Conservation (phyloP, 2,329 filamentous ascomycete species). For the Aspergillus awamori region DNA sequence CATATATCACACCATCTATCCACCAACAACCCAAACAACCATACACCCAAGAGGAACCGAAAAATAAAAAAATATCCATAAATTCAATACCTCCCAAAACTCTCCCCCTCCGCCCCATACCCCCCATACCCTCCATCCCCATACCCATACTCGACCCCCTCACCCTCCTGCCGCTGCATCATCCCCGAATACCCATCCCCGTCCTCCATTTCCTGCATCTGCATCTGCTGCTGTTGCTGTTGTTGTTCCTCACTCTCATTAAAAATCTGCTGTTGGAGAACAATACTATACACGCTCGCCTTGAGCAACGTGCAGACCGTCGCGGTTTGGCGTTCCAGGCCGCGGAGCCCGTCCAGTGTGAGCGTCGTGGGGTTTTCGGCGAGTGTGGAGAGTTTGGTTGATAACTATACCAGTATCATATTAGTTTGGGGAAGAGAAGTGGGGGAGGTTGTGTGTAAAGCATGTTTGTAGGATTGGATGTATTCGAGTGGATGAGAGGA, state of each 20-base stretch:
- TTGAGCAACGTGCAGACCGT: constrained; percentile 95
- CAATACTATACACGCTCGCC: constrained; percentile 97
- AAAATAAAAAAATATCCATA: not conserved
- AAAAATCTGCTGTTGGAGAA: constrained; percentile 93
- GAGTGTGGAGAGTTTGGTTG: constrained; percentile 55
- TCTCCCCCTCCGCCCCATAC: constrained; percentile 14
- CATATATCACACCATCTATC: constrained; percentile 5
- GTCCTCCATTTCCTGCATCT: constrained; percentile 21
- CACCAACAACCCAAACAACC: not conserved
- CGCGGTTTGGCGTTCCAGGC: constrained; percentile 91
- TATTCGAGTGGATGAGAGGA: not conserved
- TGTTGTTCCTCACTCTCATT: constrained; percentile 55
- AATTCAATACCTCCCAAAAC: constrained; percentile 20
- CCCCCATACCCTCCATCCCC: constrained; percentile 11
- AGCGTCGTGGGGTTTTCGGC: constrained; percentile 72
- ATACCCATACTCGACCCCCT: constrained; percentile 29
- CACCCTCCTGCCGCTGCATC: constrained; percentile 13
- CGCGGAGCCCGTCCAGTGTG: constrained; percentile 75
- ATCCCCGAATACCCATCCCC: constrained; percentile 26
- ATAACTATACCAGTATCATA: constrained; percentile 39
- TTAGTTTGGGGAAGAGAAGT: no score
- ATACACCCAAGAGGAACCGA: not conserved
- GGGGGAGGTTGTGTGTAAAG: no score
- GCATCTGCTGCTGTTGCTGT: constrained; percentile 30
- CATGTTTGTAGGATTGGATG: not conserved